These are phyloP conservation scores for Fusarium metavorans DNA, from an alignment of 2,329 filamentous ascomycete species.

Conservation along the genomic window DNA sequence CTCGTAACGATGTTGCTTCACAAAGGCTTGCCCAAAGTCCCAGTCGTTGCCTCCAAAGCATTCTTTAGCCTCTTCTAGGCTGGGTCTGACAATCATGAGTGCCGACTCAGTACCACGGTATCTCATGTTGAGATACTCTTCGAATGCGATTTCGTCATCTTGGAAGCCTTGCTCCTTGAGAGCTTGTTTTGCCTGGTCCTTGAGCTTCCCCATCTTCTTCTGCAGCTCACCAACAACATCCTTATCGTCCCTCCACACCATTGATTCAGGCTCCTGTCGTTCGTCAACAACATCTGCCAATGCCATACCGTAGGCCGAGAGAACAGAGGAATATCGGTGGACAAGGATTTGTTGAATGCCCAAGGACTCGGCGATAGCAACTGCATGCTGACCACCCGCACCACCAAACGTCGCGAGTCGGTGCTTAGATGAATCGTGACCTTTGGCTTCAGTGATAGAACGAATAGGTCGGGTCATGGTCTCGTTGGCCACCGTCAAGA, in stretches of 20 bases:
- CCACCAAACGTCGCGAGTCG: conserved; percentile 93
- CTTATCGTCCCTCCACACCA: conserved; percentile 69
- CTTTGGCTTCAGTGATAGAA: conserved; percentile 91
- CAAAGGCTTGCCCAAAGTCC: conserved; percentile 87
- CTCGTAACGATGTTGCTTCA: conserved; percentile 89
- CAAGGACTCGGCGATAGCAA: conserved; percentile 88
- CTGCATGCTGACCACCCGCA: conserved; percentile 90
- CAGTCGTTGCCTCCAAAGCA: conserved; percentile 75
- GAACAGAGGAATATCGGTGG: conserved; percentile 87
- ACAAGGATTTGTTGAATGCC: conserved; percentile 88
- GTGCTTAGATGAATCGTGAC: conserved; percentile 90
- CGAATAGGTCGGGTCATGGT: conserved; percentile 92
- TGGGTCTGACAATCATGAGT: conserved; percentile 87
- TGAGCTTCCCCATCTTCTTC: conserved; percentile 82
- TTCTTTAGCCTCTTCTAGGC: conserved; percentile 68
- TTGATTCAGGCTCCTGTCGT: conserved; percentile 80
- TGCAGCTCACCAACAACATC: conserved; percentile 73
- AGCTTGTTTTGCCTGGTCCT: conserved; percentile 76
- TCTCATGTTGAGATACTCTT: conserved; percentile 94
- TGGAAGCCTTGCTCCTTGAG: conserved; percentile 84
- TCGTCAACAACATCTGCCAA: conserved; percentile 94
- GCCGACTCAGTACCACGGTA: conserved; percentile 93
- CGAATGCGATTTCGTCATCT: conserved; percentile 80
- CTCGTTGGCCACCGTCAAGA: conserved; percentile 90
- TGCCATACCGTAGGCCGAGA: conserved; percentile 94